Evolutionary conservation across 1,139 yeast species (phyloP).

Genomic region (Zygoascus hellenicus): DNA sequence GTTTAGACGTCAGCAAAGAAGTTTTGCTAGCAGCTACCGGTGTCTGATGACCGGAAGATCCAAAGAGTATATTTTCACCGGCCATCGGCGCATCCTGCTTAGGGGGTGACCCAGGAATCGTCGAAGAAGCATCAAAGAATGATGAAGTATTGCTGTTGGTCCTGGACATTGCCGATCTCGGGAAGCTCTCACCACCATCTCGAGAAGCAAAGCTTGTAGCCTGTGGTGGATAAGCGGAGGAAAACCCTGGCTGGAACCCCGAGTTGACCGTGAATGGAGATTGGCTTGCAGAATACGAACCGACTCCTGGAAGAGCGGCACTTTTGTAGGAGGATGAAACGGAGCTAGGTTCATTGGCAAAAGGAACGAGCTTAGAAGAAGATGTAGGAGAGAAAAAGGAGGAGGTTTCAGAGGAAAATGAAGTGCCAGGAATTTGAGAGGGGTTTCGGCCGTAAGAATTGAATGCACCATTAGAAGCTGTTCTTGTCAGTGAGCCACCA

Average conservation of each 20-base stretch:
- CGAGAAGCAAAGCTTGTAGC: neutral
- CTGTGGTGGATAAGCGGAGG: conserved; percentile 11
- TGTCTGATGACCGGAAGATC: conserved; percentile 3
- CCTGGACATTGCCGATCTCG: neutral
- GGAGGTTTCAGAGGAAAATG: conserved; percentile 19
- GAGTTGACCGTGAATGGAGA: conserved; percentile 14
- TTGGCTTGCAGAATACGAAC: conserved; percentile 2
- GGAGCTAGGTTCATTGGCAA: conserved; percentile 30
- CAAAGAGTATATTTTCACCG: neutral
- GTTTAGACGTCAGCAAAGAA: conserved; percentile 29
- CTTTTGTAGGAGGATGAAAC: conserved; percentile 30
- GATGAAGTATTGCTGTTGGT: neutral
- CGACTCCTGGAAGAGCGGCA: conserved; percentile 17
- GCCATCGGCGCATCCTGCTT: neutral
- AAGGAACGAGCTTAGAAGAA: conserved; percentile 27
- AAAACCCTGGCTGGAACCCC: conserved; percentile 2
- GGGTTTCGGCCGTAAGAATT: neutral
- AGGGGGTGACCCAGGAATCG: neutral
- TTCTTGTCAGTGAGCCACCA: neutral
- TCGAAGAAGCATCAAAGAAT: conserved; percentile 6
- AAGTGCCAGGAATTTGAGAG: conserved; percentile 7
- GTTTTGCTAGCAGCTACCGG: conserved; percentile 20
- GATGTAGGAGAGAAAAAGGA: conserved; percentile 27
- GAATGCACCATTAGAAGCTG: neutral
- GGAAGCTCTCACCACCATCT: neutral